These are phyloP conservation scores for Lagerstroemia speciosa DNA, from an alignment of 345 rosid genomes.

Conservation along the genomic window DNA sequence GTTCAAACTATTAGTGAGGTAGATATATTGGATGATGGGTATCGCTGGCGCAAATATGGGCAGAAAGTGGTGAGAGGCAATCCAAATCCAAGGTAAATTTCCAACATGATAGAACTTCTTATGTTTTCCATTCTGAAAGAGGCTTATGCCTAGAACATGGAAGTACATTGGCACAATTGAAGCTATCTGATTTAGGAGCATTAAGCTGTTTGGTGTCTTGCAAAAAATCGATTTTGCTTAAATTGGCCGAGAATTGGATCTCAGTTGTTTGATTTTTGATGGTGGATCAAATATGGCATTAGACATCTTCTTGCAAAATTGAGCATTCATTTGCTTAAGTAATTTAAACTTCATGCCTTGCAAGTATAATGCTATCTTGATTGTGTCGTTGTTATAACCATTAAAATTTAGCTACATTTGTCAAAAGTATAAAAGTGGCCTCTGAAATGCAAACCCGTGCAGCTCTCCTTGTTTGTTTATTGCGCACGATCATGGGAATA, in stretches of 20 bases:
- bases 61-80: too few species aligned
- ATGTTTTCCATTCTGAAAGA: background rate
- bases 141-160: background rate
- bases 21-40: slow-evolving; percentile 96
- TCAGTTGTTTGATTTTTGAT: background rate
- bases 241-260: background rate
- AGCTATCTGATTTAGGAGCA: background rate
- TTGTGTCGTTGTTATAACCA: background rate
- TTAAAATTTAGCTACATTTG: background rate
- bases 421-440: background rate
- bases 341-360: background rate
- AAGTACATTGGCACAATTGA: background rate
- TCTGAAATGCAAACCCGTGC: background rate
- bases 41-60: slow-evolving; percentile 99
- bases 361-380: background rate
- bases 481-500: too few species aligned
- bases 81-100: slow-evolving; percentile 78
- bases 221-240: background rate
- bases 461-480: background rate
- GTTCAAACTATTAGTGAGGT: slow-evolving; percentile 97
- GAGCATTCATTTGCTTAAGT: background rate
- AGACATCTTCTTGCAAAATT: background rate
- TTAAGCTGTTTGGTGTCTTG: background rate
- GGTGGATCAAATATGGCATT: background rate
- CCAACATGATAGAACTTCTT: background rate